Base-by-base conservation (phyloP, 352 stramenopile genomes). In the Thraustochytrium striatum region DNA sequence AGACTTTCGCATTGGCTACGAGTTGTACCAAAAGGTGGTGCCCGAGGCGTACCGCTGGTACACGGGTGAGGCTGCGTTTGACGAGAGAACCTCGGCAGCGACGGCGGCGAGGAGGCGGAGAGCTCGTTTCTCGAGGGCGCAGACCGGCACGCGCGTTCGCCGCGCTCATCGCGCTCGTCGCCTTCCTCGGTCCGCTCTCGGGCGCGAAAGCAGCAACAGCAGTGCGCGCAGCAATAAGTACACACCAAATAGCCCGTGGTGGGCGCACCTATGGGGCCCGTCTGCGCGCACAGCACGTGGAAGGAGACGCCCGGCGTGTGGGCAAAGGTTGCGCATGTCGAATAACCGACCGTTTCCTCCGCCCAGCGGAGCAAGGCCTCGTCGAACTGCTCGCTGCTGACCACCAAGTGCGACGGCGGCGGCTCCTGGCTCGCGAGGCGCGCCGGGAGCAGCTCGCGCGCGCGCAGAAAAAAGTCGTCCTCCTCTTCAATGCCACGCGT, bases 401-500 rank as follows among this genome's bases (percentile, higher is more conserved):
- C 65, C 11, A 75, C 39, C 1, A 75, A 19, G 30, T 38, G 43
- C 44, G 65, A 55, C 32, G 65, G 65, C 25, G 5, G 33, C 59
- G 32, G 38, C 9, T 25, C 32, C 5, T 7, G 21, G 33, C 44
- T 28, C 41, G 30, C 9, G 0, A 75, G 25, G 16, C 65, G 43
- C 13, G 11, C 30, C 0, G 32, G 28, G 5, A 75, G 39, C 21
- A 35, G 5, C 7, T 72, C 41, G 5, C 43, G 25, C 21, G 65
- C 41, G 21, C 30, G 28, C 21, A 28, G 19, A 36, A 75, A 75
- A 30, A 75, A 75, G n/a, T 36, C 65, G 36, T 75, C 65, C 47
- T 75, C 65, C 30, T 75, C 65, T 30, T 75, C 65, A 68, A 75
- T 75, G 39, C 65, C 65, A 38, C 68, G 41, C 25, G 61, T 11